Evolutionary conservation across 2,329 filamentous ascomycete genomes (phyloP).

Genomic region (Colletotrichum graminicola): DNA sequence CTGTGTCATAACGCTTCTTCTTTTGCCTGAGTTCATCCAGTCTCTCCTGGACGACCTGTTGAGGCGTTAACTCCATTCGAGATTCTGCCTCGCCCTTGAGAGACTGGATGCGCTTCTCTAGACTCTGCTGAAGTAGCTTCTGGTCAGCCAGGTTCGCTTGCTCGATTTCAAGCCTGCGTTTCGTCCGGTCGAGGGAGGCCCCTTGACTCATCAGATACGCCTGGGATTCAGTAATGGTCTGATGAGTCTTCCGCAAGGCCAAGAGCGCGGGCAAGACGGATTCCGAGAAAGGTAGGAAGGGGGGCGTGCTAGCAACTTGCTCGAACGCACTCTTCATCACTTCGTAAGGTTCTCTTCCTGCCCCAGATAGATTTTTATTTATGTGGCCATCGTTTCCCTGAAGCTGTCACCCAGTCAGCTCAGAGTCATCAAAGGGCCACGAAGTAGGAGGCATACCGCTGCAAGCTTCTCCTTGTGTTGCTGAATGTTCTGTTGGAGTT

Average conservation of each 20-base stretch:
- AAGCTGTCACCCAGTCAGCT: constrained; percentile 42
- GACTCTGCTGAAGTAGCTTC: constrained; percentile 64
- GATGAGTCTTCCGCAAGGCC: constrained; percentile 75
- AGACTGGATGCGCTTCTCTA: constrained; percentile 68
- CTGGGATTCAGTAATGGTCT: constrained; percentile 74
- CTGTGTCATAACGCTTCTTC: constrained; percentile 70
- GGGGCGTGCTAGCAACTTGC: constrained; percentile 69
- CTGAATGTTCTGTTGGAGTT: constrained; percentile 70
- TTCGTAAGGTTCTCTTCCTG: constrained; percentile 49
- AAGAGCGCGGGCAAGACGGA: constrained; percentile 80
- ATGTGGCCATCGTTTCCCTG: constrained; percentile 28
- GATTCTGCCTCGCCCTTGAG: constrained; percentile 70
- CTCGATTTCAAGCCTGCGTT: constrained; percentile 64
- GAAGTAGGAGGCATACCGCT: constrained; percentile 25
- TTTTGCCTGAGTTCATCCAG: constrained; percentile 71
- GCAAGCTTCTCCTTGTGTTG: constrained; percentile 65
- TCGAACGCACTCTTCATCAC: constrained; percentile 76
- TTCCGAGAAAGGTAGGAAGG: constrained; percentile 73
- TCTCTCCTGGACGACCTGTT: constrained; percentile 72
- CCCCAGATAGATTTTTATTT: constrained; percentile 21
- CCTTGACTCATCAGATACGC: constrained; percentile 65
- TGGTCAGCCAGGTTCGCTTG: constrained; percentile 66
- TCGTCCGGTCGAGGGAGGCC: constrained; percentile 56
- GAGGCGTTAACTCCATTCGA: constrained; percentile 68
- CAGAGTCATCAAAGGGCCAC: not conserved